These are phyloP conservation scores for Ustilago bromivora DNA, from an alignment of 1,284 basidiomycete species.

Conservation along the genomic window DNA sequence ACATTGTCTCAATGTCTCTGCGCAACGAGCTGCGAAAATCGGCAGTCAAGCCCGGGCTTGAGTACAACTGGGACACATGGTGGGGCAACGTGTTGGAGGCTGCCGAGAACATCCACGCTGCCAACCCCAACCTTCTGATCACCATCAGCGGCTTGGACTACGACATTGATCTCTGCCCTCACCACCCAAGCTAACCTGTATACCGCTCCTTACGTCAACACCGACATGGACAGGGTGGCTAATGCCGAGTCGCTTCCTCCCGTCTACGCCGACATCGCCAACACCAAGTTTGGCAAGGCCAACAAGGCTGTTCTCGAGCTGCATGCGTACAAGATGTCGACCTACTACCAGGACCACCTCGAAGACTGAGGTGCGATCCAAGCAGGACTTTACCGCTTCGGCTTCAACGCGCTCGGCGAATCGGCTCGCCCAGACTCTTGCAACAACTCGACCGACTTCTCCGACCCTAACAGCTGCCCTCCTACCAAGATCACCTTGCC, in stretches of 20 bases:
- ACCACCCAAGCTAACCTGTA: conserved; percentile 31
- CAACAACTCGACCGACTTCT: conserved; percentile 21
- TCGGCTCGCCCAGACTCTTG: conserved; percentile 25
- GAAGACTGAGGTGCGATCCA: conserved; percentile 37
- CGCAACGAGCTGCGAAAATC: conserved; percentile 48
- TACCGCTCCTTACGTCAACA: conserved; percentile 30
- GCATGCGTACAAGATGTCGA: conserved; percentile 43
- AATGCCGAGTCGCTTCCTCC: conserved; percentile 21
- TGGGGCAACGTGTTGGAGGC: conserved; percentile 41
- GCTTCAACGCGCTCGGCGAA: conserved; percentile 46
- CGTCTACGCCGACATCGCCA: conserved; percentile 26
- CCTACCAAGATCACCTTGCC: conserved; percentile 32
- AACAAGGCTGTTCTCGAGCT: conserved; percentile 50
- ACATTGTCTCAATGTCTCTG: conserved; percentile 48
- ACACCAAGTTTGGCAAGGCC: conserved; percentile 37
- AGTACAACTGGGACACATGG: conserved; percentile 51
- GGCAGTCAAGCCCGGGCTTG: conserved; percentile 12
- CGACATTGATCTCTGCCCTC: conserved; percentile 44
- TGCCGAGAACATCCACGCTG: conserved; percentile 44
- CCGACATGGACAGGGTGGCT: conserved; percentile 28
- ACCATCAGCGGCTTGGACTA: conserved; percentile 48
- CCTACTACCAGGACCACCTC: conserved; percentile 32
- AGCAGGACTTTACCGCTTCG: conserved; percentile 36
- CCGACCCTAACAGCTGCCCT: conserved; percentile 36
- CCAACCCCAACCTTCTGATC: conserved; percentile 49